These are phyloP conservation scores for Neodidymelliopsis sp. DNA, from an alignment of 2,329 filamentous ascomycete genomes.

Conservation along the genomic window DNA sequence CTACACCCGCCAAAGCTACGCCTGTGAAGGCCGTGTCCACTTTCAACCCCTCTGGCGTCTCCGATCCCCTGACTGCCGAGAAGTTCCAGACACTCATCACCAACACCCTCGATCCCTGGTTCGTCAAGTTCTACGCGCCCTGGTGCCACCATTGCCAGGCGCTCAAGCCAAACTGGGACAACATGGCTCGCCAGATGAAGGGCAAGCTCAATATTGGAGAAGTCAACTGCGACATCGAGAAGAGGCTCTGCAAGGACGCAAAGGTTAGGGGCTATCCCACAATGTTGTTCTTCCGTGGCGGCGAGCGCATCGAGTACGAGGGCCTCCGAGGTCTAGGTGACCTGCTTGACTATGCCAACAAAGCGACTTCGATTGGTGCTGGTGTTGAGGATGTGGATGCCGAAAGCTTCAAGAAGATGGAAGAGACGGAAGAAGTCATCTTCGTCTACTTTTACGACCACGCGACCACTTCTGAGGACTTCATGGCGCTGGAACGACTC, in stretches of 20 bases:
- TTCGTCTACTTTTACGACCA: slow-evolving; percentile 99
- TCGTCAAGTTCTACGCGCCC: slow-evolving; percentile 97
- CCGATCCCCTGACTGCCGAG: slow-evolving; percentile 79
- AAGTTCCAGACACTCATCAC: slow-evolving; percentile 87
- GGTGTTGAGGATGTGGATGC: slow-evolving; percentile 85
- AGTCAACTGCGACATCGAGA: slow-evolving; percentile 90
- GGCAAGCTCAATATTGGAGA: slow-evolving; percentile 90
- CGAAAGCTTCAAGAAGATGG: slow-evolving; percentile 77
- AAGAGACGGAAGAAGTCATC: slow-evolving; percentile 92
- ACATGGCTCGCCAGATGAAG: slow-evolving; percentile 90
- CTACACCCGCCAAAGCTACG: slow-evolving; percentile 31
- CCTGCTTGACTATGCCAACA: slow-evolving; percentile 84
- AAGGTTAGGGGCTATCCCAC: slow-evolving; percentile 83
- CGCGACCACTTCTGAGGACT: slow-evolving; percentile 91
- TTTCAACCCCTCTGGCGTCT: slow-evolving; percentile 77
- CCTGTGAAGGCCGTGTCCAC: slow-evolving; percentile 32
- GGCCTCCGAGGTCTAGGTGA: slow-evolving; percentile 92
- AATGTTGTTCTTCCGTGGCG: slow-evolving; percentile 89
- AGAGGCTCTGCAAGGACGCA: slow-evolving; percentile 90
- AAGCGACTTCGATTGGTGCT: slow-evolving; percentile 77
- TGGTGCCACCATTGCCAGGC: slow-evolving; percentile 98
- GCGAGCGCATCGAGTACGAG: slow-evolving; percentile 90
- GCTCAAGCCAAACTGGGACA: slow-evolving; percentile 87
- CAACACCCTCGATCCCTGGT: slow-evolving; percentile 90
- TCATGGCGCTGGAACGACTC: slow-evolving; percentile 83